Conservation (phyloP, 768 basidiomycete genomes). For the Phlebiopsis flavidoalba region DNA sequence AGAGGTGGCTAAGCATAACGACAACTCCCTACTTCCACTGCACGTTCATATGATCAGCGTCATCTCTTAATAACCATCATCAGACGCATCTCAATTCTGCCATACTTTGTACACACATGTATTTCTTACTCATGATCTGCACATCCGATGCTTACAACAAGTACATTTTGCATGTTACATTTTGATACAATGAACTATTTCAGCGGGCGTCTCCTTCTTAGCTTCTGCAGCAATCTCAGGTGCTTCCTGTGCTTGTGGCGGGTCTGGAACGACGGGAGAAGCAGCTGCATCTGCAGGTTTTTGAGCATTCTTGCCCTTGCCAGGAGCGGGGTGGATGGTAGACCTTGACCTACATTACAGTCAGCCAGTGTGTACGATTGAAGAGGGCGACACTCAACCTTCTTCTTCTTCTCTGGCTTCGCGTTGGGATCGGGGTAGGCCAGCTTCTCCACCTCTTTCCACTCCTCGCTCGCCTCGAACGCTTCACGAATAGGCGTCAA, state of each 20-base stretch:
- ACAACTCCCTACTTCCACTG: background rate
- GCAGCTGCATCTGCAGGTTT: slow-evolving; percentile 20
- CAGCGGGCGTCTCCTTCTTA: background rate
- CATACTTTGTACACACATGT: slow-evolving; percentile 1
- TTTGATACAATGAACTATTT: background rate
- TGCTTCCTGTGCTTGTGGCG: background rate
- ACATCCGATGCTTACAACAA: background rate
- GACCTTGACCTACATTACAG: slow-evolving; percentile 49
- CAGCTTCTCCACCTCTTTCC: slow-evolving; percentile 66
- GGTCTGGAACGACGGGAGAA: slow-evolving; percentile 6
- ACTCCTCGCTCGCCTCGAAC: slow-evolving; percentile 75
- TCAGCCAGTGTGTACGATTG: too few species aligned
- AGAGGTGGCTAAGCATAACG: background rate
- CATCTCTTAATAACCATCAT: background rate
- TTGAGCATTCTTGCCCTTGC: slow-evolving; percentile 60
- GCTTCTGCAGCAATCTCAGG: background rate
- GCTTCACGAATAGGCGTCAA: slow-evolving; percentile 77
- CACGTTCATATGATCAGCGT: background rate
- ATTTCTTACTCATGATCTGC: background rate
- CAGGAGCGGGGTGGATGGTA: slow-evolving; percentile 83
- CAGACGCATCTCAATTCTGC: background rate
- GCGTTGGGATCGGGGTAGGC: slow-evolving; percentile 83
- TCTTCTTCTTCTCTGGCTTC: slow-evolving; percentile 59
- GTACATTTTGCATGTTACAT: background rate
- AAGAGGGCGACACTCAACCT: slow-evolving; percentile 21